These are phyloP conservation scores for Scedosporium minutisporum DNA, from an alignment of 2,329 filamentous ascomycete species.

Conservation along the genomic window DNA sequence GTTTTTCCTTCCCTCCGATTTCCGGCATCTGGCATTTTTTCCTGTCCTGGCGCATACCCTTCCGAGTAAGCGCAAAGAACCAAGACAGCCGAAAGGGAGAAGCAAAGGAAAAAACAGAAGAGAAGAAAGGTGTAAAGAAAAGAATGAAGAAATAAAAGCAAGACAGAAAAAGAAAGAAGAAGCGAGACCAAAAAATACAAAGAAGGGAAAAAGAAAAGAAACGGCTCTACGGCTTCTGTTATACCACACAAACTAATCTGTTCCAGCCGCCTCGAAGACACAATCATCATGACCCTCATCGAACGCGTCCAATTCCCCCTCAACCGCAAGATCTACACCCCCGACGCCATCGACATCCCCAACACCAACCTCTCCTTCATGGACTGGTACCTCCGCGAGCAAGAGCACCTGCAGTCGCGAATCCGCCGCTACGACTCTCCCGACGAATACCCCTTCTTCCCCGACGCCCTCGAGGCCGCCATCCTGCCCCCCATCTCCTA, in stretches of 20 bases:
- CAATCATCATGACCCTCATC: constrained; percentile 93
- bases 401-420: constrained; percentile 83
- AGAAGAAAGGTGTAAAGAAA: neutral
- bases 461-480: constrained; percentile 64
- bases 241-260: neutral
- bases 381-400: constrained; percentile 87
- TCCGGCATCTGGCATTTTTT: neutral
- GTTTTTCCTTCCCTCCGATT: neutral
- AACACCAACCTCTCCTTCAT: constrained; percentile 67
- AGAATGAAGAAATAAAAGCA: no score
- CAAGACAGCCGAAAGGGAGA: neutral
- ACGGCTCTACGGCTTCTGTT: no score
- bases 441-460: constrained; percentile 97
- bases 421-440: constrained; percentile 93
- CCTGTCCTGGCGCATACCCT: neutral
- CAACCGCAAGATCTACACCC: constrained; percentile 76
- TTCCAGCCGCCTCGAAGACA: constrained; percentile 87
- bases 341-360: constrained; percentile 72
- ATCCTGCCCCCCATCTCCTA: constrained; percentile 85
- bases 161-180: no score
- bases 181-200: neutral
- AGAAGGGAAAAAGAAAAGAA: neutral
- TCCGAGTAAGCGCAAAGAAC: neutral
- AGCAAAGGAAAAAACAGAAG: neutral
- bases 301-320: constrained; percentile 96